These are phyloP conservation scores for Oryza meyeriana DNA, from an alignment of 176 grass and related monocot species.

Conservation along the genomic window DNA sequence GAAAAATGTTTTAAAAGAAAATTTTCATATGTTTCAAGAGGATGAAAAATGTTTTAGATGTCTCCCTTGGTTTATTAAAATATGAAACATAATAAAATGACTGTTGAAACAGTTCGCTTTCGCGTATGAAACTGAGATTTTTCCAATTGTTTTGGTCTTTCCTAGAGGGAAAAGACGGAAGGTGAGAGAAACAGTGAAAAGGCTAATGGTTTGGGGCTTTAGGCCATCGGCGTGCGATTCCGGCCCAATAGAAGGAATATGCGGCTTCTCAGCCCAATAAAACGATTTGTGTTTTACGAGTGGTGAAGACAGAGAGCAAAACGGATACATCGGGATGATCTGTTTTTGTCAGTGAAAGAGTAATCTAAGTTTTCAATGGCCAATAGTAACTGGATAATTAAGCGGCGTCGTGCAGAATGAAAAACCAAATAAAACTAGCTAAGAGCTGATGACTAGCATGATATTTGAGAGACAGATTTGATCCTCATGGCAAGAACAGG, in stretches of 20 bases:
- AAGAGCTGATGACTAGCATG: not conserved
- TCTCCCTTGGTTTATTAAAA: too few species aligned
- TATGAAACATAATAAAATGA: too few species aligned
- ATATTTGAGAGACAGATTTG: not conserved
- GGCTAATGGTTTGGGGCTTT: not conserved
- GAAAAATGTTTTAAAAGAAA: too few species aligned
- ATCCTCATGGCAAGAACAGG: constrained; percentile 10
- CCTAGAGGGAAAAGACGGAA: not conserved
- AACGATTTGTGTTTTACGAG: not conserved
- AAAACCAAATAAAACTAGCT: not conserved
- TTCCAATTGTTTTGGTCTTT: too few species aligned
- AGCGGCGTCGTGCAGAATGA: not conserved
- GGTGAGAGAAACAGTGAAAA: not conserved
- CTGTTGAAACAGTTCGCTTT: too few species aligned
- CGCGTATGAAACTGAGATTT: too few species aligned
- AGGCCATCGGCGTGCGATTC: not conserved
- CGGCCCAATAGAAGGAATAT: not conserved
- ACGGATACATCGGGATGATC: too few species aligned
- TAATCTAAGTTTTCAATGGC: not conserved
- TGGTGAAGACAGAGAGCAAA: too few species aligned
- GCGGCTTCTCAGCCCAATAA: not conserved
- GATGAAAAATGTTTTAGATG: too few species aligned
- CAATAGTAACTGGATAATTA: not conserved
- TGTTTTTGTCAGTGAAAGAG: too few species aligned
- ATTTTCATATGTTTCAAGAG: too few species aligned